Evolutionary conservation across 2,329 filamentous ascomycete species (phyloP).

Genomic region (Rhynchosporium secalis): DNA sequence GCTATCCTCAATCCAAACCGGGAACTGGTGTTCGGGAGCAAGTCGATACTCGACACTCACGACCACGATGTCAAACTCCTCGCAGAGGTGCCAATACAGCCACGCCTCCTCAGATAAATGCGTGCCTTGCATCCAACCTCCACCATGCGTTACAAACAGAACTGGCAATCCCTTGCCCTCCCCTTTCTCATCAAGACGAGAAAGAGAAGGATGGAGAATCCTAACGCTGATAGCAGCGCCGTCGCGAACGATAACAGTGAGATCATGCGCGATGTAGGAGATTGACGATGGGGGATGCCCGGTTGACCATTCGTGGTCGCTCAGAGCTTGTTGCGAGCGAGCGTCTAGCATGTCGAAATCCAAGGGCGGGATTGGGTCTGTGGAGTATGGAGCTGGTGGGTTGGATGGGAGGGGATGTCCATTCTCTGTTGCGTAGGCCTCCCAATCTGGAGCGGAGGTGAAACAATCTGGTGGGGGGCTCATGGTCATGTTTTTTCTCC

Average conservation of each 20-base stretch:
- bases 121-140: background rate
- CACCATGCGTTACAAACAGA: slow-evolving; percentile 1
- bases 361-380: background rate
- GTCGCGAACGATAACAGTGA: background rate
- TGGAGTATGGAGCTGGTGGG: background rate
- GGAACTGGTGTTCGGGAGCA: slow-evolving; percentile 5
- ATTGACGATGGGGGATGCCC: background rate
- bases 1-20: slow-evolving; percentile 5
- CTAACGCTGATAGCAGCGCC: background rate
- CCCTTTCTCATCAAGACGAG: background rate
- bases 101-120: slow-evolving; percentile 2
- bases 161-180: background rate
- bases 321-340: background rate
- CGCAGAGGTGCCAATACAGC: background rate
- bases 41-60: slow-evolving; percentile 13
- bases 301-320: background rate
- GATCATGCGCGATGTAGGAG: background rate
- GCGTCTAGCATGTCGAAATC: background rate
- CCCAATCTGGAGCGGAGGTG: background rate
- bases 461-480: background rate
- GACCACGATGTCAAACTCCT: background rate
- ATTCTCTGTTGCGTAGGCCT: slow-evolving; percentile 1
- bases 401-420: background rate
- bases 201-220: background rate
- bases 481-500: background rate